Evolutionary conservation across 164 flowering plant genomes (phyloP), one percentile per base, ranked within the genome.

Genomic region (Vitis rupestris): DNA sequence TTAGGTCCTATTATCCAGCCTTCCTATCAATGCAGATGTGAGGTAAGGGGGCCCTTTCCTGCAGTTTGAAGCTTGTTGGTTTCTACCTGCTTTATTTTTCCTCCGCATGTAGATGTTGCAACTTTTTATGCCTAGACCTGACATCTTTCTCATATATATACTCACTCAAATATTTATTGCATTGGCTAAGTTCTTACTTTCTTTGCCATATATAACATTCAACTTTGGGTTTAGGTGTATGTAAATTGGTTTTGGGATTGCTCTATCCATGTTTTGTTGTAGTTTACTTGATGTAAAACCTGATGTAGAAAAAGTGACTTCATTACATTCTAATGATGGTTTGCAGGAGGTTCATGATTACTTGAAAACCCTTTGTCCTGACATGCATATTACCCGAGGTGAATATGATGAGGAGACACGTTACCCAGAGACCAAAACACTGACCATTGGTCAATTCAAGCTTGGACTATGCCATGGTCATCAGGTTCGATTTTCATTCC

Each of bases 401-500:
- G 98, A 94, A 76, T 90, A 90, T 81, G 98, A 94, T 75, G 97
- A 94, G 73, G 97, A 92, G 49, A 53, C 89, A 60, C 84, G 87
- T 14, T 92, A 89, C 74, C 97, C 94, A 8, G 97, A 94, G 85
- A 89, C 93, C 56, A 94, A 94, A 79, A 92, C 93, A 58, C 82
- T 92, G 5, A 94, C 94, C 55, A 90, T 94, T 77, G 98, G 98
- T 69, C 98, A 92, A 69, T 94, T 94, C 78, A 94, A 92, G 84
- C 84, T 94, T 77, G 98, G 97, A 65, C 57, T 94, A 17, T 90
- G 92, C 80, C 98, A 94, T 79, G 98, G 98, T 59, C 98, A 94
- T 79, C 98, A 94, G 97, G 98, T 94, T 49, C 75, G 76, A 50
- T 75, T 69, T 16, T 62, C 30, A 44, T 66, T 63, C 3, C 49